Evolutionary conservation across 1,284 basidiomycete genomes (phyloP).

Genomic region (Singerocomus inundabilis): DNA sequence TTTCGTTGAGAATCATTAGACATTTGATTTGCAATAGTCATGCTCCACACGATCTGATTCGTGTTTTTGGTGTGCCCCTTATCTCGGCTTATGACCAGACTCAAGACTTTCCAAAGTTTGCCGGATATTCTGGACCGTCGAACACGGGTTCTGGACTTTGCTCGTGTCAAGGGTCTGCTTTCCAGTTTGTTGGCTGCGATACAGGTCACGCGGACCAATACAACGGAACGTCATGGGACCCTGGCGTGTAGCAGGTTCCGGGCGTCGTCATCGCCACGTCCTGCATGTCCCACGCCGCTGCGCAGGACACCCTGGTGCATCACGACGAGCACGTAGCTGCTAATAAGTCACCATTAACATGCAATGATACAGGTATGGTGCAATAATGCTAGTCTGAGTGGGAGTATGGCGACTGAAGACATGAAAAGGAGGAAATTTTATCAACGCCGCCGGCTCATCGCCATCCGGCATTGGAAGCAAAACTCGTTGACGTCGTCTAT

Average conservation of each 20-base stretch:
- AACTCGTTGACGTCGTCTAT: slow-evolving; percentile 56
- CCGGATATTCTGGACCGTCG: neutral
- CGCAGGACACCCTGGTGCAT: neutral
- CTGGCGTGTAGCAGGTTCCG: neutral
- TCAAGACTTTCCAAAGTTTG: neutral
- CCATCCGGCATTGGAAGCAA: slow-evolving; percentile 52
- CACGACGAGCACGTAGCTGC: slow-evolving; percentile 7
- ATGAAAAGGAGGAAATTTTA: neutral
- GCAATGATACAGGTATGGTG: slow-evolving; percentile 30
- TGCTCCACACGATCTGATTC: neutral
- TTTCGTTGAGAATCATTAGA: neutral
- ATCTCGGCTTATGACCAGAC: neutral
- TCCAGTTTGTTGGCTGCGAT: neutral
- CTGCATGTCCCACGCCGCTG: neutral
- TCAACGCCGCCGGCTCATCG: slow-evolving; percentile 37
- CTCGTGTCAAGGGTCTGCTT: neutral
- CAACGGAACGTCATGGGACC: neutral
- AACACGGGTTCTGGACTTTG: neutral
- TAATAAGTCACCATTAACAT: slow-evolving; percentile 22
- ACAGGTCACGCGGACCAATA: neutral
- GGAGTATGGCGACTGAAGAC: slow-evolving; percentile 2
- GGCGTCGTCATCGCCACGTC: neutral
- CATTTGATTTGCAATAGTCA: neutral
- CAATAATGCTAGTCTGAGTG: slow-evolving; percentile 22
- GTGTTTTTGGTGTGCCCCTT: neutral